phyloP scores from a whole-genome alignment of 2,329 filamentous ascomycete species.

The Daldinia sp. region DNA sequence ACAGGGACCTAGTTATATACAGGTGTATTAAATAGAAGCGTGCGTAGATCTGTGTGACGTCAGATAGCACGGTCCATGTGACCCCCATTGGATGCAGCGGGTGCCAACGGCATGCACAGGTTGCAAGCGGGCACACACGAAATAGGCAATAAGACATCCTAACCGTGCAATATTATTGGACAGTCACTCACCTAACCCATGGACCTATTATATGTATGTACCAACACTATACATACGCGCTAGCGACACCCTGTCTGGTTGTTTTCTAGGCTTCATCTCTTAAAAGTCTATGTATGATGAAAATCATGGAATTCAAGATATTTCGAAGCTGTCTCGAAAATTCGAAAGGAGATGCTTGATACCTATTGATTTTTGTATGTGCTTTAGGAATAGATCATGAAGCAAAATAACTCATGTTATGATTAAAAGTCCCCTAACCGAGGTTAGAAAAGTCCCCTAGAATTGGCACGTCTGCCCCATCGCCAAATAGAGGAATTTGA shows the following conservation, averaged over 20 bases:
- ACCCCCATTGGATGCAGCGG: conserved; percentile 2
- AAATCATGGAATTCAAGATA: neutral
- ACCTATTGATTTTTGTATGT: neutral
- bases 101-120: conserved; percentile 10
- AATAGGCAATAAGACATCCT: conserved; percentile 21
- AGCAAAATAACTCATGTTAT: neutral
- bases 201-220: neutral
- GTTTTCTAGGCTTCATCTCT: neutral
- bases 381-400: neutral
- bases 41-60: conserved; percentile 19
- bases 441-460: neutral
- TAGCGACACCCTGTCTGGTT: neutral
- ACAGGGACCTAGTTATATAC: neutral
- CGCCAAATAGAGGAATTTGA: neutral
- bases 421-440: neutral
- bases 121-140: conserved; percentile 4
- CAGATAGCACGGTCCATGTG: conserved; percentile 6
- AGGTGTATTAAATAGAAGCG: neutral
- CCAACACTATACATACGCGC: too few species aligned
- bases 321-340: neutral
- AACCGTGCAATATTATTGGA: conserved; percentile 20
- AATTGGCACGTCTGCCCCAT: neutral
- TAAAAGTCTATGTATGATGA: neutral
- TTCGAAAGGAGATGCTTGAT: neutral
- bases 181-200: neutral